A percentile compares a stretch with the other conserved stretches of the same genome.
phyloP scores from a whole-genome alignment of 129 eudicot species.

The Centrapalus pauciflorus region DNA sequence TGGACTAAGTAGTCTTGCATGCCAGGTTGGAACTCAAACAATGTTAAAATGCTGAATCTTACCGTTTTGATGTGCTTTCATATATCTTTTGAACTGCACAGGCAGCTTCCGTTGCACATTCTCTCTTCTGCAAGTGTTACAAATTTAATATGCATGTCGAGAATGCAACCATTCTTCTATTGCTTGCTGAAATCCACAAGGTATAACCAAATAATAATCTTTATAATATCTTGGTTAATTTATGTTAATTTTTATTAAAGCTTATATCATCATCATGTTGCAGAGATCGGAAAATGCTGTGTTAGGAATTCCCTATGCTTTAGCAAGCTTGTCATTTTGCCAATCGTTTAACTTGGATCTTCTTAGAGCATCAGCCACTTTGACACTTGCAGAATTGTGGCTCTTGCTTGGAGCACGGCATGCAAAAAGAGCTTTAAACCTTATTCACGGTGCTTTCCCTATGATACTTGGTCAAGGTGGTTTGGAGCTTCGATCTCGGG shows the following conservation, averaged over 20 bases:
- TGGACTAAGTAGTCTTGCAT: not conserved
- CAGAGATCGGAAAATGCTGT: slow-evolving; percentile 96
- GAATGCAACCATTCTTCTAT: slow-evolving; percentile 81
- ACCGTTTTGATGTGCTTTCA: not conserved
- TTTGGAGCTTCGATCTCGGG: slow-evolving; percentile 84
- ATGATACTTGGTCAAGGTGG: slow-evolving; percentile 96
- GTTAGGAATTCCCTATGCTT: slow-evolving; percentile 85
- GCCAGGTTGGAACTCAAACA: not conserved
- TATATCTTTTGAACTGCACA: slow-evolving; percentile 27
- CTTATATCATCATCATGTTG: not conserved
- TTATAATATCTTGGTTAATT: not conserved
- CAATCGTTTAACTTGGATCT: slow-evolving; percentile 89
- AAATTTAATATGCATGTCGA: slow-evolving; percentile 77
- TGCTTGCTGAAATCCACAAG: slow-evolving; percentile 97
- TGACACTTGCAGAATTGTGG: slow-evolving; percentile 88
- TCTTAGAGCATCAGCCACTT: slow-evolving; percentile 86
- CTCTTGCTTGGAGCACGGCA: slow-evolving; percentile 82
- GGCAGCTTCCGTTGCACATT: slow-evolving; percentile 91
- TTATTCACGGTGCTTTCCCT: slow-evolving; percentile 76
- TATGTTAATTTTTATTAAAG: not conserved
- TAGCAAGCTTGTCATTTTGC: slow-evolving; percentile 93
- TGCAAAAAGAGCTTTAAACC: slow-evolving; percentile 81
- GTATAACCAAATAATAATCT: slow-evolving; percentile 19
- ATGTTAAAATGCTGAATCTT: not conserved
- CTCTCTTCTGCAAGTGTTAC: slow-evolving; percentile 85